Evolutionary conservation across 2,329 filamentous ascomycete species (phyloP), one percentile per base, ranked within the genome.

Genomic region (Parasarocladium wereldwijsianum): DNA sequence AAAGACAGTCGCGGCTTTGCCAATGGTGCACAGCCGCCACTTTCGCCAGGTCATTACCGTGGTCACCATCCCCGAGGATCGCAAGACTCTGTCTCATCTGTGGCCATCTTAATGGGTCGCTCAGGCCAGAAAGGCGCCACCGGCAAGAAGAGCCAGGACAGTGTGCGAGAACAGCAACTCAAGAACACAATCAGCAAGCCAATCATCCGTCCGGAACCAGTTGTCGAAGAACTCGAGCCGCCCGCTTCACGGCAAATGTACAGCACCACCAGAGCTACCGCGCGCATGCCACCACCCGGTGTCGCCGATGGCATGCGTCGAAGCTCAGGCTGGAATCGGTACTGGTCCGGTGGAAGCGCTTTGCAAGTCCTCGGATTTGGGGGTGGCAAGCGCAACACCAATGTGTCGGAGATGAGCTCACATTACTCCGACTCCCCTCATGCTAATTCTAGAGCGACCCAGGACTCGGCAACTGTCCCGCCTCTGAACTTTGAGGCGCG

Each of bases 281-380:
- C 17, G 34, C 55, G 32, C 36, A 40, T 37, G 36, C 23, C 32
- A 5, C 52, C 46, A 31, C 43, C 36, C 37, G n/a, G n/a, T n/a
- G n/a, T n/a, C n/a, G 52, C 63, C 29, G 62, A 58, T 28, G 54
- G 52, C 25, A 54, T 59, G 13, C 62, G 72, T 32, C 63, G 70
- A 43, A 81, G 75, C 41, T 82, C 76, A 4, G 76, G 76, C 27
- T 84, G 78, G 78, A 82, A 81, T 49, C 60, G 70, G 31, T 84
- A 83, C 52, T 84, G 79, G 68, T 80, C 76, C 10, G 76, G 76
- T 29, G 78, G 77, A 31, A 79, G 76, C 39, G 67, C 74, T 6
- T 54, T 76, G 33, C 76, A 76, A 43, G 66, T 77, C 15, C 57
- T 80, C 6, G 73, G 71, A 10, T 67, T 74, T 31, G 70, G 67